Base-by-base conservation (phyloP, 2,329 filamentous ascomycete genomes). In the Alternaria sp. region DNA sequence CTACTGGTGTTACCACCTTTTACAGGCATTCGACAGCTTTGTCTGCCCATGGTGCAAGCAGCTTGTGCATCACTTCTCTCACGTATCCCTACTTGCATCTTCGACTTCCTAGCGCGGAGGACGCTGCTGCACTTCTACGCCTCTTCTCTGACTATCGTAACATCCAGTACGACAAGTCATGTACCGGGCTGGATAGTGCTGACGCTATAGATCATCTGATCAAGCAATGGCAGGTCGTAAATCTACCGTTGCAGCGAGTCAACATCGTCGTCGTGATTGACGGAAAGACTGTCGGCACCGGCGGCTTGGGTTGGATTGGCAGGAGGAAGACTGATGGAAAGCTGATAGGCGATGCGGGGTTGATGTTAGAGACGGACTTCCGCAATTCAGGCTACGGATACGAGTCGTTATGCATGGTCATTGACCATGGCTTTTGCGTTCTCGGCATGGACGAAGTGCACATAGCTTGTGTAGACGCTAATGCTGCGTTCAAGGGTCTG, bases 371-470 rank as follows among this genome's bases (percentile, higher is more conserved):
- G 30, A 36, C 51, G 3, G 20, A 3, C 3, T 24, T 18, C 12
- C 51, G 51, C n/a, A 16, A 30, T 6, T 34, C 42, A 38, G 51
- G 41, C 22, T 54, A 54, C 30, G 41, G 18, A 11, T 46, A 54
- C 24, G 51, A 54, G 22, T 20, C 51, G 20, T n/a, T 54, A 3
- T 46, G 51, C 43, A 54, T 54, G 38, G 20, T 11, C 8, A 46
- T 54, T 54, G 52, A 54, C 28, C 22, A 54, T 38, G 52, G 52
- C 5, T 47, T 54, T 18, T 28, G 41, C 34, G 52, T 54, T 8
- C 32, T 54, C n/a, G 52, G 41, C 30, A 54, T 54, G 32, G 16
- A 54, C 2, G 52, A 54, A 46, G 22, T 47, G 11, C 30, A 54
- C 20, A 43, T 46, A 7, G 28, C 41, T 3, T 54, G 52, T 6